Evolutionary conservation across 176 grass and related monocot species (phyloP), one percentile per base, ranked within the genome.

Genomic region (Eragrostis nindensis): DNA sequence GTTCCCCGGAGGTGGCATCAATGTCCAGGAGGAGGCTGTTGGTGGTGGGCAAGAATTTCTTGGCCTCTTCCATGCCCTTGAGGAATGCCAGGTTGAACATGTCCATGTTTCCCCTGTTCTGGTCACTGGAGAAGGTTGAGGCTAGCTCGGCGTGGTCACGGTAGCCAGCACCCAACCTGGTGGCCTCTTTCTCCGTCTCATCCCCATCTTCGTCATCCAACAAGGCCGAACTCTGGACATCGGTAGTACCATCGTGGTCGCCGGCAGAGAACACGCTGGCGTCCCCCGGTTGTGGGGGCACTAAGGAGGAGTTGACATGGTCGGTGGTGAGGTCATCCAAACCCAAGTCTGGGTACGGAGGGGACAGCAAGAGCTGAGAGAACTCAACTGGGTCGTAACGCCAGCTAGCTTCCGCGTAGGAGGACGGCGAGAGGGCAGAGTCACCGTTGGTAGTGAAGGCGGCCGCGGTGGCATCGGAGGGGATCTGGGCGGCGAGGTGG

Each of bases 61-160:
- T 80, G 62, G 83, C 90, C 29, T 92, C 90, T 41, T 88, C 77
- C 77, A 85, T 77, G 27, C 90, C 86, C 63, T 86, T 77, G 47
- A 54, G 76, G 27, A 91, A 84, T 6, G 89, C 89, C 71, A 49
- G 24, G 74, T 85, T 70, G 54, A 81, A 68, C 77, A 84, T 81
- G 25, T 75, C 82, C 82, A 66, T 25, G 40, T 59, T 50, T 29
- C 19, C 67, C 4, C 40, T 73, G 0, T 39, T 74, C 46, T 62
- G 75, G 16, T 38, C 43, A 42, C 17, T 8, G 52, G 78, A 82
- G 77, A 90, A 85, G 62, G 78, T 73, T 17, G 66, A 47, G 30
- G 65, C 26, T 12, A 75, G 30, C 11, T 30, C 53, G 32, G 19
- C 53, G 38, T 50, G 78, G 53, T 80, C 85, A n/a, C 41, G 42